Conservation (phyloP, 1,284 basidiomycete species). For the Leucocoprinus gongylophorus region DNA sequence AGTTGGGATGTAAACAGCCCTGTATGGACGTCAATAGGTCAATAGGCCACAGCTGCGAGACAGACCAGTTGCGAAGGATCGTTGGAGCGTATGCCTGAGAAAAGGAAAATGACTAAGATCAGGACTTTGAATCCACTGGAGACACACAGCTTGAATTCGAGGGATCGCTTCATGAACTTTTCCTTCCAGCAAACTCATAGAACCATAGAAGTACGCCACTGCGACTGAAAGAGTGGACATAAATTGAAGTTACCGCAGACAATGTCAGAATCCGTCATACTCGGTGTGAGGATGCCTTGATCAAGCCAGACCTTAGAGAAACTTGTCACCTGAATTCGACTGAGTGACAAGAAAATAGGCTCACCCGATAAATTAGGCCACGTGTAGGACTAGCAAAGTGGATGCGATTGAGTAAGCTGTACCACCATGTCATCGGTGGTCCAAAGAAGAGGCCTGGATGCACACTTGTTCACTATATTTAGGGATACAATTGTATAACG, state of each 20-base stretch:
- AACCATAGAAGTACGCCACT: conserved; percentile 67
- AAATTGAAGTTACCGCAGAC: background rate
- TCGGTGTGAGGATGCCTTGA: conserved; percentile 64
- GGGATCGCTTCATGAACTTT: conserved; percentile 51
- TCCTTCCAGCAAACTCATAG: conserved; percentile 69
- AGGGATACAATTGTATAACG: conserved; percentile 10
- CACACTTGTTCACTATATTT: background rate
- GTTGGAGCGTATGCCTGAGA: conserved; percentile 60
- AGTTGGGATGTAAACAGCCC: conserved; percentile 73
- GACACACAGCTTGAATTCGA: conserved; percentile 48
- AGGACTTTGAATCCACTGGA: background rate
- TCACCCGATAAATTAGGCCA: conserved; percentile 54
- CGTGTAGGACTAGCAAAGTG: conserved; percentile 52
- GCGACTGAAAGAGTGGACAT: conserved; percentile 35
- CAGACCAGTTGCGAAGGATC: conserved; percentile 66
- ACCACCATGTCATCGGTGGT: conserved; percentile 70
- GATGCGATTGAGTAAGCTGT: conserved; percentile 54
- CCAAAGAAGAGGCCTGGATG: conserved; percentile 57
- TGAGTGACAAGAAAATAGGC: conserved; percentile 17
- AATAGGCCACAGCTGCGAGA: background rate
- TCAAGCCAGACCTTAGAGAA: conserved; percentile 60
- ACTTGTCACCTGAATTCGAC: conserved; percentile 7
- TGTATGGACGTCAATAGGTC: conserved; percentile 19
- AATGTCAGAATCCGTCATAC: conserved; percentile 25
- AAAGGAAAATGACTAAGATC: background rate